Evolutionary conservation across 495 filamentous ascomycete genomes (phyloP), one percentile per base, ranked within the genome.

Genomic region (Parmelia sp.): DNA sequence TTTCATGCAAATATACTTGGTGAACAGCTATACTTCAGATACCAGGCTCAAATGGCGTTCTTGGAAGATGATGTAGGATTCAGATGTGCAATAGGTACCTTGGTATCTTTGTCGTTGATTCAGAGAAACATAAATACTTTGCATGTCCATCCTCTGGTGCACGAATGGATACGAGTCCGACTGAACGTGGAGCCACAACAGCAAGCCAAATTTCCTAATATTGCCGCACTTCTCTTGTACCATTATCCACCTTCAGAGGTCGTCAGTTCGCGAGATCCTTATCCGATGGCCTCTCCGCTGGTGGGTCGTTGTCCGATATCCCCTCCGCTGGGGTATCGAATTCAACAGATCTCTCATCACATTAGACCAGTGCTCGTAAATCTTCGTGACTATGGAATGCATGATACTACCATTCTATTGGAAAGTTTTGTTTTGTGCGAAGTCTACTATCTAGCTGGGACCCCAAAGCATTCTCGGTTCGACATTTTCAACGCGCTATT

Each of bases 51-150:
- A 10, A 15, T 63, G n/a, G 17, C 47, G 12, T 57, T 55, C 49
- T 37, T 63, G 35, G 17, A 57, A 57, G 47, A 63, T 39, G 61
- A 57, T 35, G 61, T 63, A 31, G 53, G 39, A 35, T 63, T 63
- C 40, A 55, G 61, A 31, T 11, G 56, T 57, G 61, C 61, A 7
- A 63, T 63, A 27, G 61, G 61, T 39, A 27, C 45, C 19, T 42
- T 63, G 47, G 25, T 40, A 4, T 63, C 61, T 35, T 40, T 63
- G n/a, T 63, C 61, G 25, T 17, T 63, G 37, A 23, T 63, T 37
- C 47, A 35, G 5, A 63, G 61, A 33, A 19, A 61, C 15, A 11
- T 35, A 31, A 21, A 12, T 14, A 61, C 58, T n/a, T 33, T 61
- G 29, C 27, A 61, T 35, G 58, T 61, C 31, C 58, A 61, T 31